Percentiles rank a stretch among this genome's conserved stretches.
These are phyloP conservation scores for Alternaria brassicae DNA, from an alignment of 2,329 filamentous ascomycete species.

Conservation along the genomic window DNA sequence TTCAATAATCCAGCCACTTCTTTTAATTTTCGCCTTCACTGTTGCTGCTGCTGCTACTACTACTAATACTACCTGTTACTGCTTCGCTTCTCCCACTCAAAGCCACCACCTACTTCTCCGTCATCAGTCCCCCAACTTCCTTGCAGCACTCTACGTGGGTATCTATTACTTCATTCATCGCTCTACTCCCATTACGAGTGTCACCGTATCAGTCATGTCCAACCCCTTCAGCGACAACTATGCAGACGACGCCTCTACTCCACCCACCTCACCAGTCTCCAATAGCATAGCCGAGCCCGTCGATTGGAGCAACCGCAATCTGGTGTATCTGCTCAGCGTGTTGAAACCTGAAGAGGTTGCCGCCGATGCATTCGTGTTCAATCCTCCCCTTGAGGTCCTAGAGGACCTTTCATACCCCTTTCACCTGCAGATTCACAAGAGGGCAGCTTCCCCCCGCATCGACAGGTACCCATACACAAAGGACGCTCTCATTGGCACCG, in stretches of 20 bases:
- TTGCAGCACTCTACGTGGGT: background rate
- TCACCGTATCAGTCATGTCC: background rate
- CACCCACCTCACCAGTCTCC: background rate
- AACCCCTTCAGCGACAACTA: conserved; percentile 21
- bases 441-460: background rate
- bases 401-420: conserved; percentile 5
- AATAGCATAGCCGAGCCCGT: conserved; percentile 4
- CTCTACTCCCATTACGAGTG: background rate
- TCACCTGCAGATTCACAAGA: conserved; percentile 20
- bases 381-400: conserved; percentile 23
- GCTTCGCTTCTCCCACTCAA: background rate
- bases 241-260: background rate
- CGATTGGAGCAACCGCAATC: conserved; percentile 23
- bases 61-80: background rate
- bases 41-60: background rate
- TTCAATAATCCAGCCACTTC: background rate
- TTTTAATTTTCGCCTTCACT: background rate
- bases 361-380: conserved; percentile 18
- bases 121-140: background rate
- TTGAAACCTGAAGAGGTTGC: conserved; percentile 21
- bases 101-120: background rate
- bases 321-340: conserved; percentile 28
- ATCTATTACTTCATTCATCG: background rate
- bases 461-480: conserved; percentile 5
- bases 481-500: conserved; percentile 26